Percentiles rank a stretch among this genome's conserved stretches.
These are phyloP conservation scores for Colletotrichum siamense DNA, from an alignment of 2,329 filamentous ascomycete genomes.

Conservation along the genomic window DNA sequence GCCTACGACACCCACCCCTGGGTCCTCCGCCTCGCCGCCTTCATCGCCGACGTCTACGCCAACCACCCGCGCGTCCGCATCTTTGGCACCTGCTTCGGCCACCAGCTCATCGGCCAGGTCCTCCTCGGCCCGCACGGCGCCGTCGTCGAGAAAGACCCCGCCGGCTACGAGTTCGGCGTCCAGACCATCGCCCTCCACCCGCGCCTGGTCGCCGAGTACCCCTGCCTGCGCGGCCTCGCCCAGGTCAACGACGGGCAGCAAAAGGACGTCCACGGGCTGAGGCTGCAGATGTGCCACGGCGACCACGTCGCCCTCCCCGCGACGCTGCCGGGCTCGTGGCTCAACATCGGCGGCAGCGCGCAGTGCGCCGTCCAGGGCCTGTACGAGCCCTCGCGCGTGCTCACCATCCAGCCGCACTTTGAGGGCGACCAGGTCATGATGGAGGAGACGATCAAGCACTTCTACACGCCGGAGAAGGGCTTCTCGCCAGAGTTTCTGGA, in stretches of 20 bases:
- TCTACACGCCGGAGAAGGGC: slow-evolving; percentile 4
- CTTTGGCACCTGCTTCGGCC: slow-evolving; percentile 53
- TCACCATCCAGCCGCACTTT: slow-evolving; percentile 54
- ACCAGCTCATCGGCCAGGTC: slow-evolving; percentile 52
- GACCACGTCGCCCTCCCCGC: slow-evolving; percentile 35
- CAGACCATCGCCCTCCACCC: slow-evolving; percentile 43
- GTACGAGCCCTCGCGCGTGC: slow-evolving; percentile 40
- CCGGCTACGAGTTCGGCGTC: slow-evolving; percentile 52
- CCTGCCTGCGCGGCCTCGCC: slow-evolving; percentile 32
- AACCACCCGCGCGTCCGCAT: slow-evolving; percentile 35
- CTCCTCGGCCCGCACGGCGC: slow-evolving; percentile 27
- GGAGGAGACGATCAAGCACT: slow-evolving; percentile 28
- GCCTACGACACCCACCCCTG: slow-evolving; percentile 48
- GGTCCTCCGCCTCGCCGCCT: slow-evolving; percentile 48
- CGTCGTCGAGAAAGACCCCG: slow-evolving; percentile 40
- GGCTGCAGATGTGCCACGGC: slow-evolving; percentile 55
- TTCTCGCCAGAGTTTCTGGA: background rate
- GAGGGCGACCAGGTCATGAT: slow-evolving; percentile 49
- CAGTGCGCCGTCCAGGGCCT: slow-evolving; percentile 49
- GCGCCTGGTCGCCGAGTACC: slow-evolving; percentile 44
- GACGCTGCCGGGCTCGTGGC: slow-evolving; percentile 40
- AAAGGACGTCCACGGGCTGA: slow-evolving; percentile 5
- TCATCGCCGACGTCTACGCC: slow-evolving; percentile 33
- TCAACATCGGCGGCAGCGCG: slow-evolving; percentile 45
- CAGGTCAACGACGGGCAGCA: background rate